Evolutionary conservation across 2,329 filamentous ascomycete species (phyloP), one percentile per base, ranked within the genome.

Genomic region (Fusarium dlaminii): DNA sequence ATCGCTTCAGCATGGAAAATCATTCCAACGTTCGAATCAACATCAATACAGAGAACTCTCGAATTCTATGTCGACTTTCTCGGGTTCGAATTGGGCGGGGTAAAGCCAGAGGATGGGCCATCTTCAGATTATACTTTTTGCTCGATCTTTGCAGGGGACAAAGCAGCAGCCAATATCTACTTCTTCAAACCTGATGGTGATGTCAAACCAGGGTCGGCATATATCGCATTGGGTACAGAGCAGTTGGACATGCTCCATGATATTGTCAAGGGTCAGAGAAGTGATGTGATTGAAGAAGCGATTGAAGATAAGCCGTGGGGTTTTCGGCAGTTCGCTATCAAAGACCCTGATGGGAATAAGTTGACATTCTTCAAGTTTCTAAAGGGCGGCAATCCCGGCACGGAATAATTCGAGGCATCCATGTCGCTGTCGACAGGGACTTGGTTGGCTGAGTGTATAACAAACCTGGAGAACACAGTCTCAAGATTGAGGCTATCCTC

Each of bases 361-460:
- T 58, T 74, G 63, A 74, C 58, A 18, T 72, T 74, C 27, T 74
- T 74, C 71, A 74, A 65, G 46, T 74, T 64, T 39, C 20, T 72
- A 13, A 71, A 73, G 22, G 70, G 71, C 6, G 67, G 58, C 5
- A 73, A 73, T 54, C 71, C 67, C 24, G 62, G 63, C 6, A 48
- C 34, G 29, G 67, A 74, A 43, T 72, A 58, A 39, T 40, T 37
- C 32, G 13, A 36, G 10, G 17, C 11, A 11, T n/a, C 15, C 22
- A 49, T 40, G 20, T n/a, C 18, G 8, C 6, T 45, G 22, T 60
- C 14, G 27, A 34, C n/a, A 20, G 17, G 10, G 20, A n/a, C 8
- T 22, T n/a, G 34, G 24, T 29, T 40, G 49, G 32, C 17, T 27
- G 20, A 40, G 14, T 14, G 24, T n/a, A 13, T 10, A 39, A 29